These are phyloP conservation scores for Obelidium mucronatum DNA, from an alignment of 192 early-diverging fungal species.

Conservation along the genomic window DNA sequence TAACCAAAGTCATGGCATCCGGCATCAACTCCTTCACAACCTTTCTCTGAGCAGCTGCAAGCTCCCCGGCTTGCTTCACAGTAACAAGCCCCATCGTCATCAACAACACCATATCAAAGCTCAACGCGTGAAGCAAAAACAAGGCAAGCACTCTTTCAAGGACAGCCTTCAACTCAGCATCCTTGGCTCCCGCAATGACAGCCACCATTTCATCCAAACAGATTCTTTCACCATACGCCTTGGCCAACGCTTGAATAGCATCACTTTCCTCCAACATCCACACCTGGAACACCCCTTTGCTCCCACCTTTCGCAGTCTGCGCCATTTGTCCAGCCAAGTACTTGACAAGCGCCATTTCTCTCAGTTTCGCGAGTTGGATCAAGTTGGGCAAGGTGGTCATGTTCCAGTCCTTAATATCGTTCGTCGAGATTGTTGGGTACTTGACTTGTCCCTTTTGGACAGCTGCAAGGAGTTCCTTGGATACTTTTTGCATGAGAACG, in stretches of 20 bases:
- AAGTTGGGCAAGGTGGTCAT: conserved; percentile 49
- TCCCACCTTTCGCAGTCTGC: conserved; percentile 56
- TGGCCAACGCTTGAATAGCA: conserved; percentile 68
- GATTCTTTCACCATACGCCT: conserved; percentile 72
- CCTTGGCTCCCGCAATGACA: conserved; percentile 43
- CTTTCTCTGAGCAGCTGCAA: conserved; percentile 52
- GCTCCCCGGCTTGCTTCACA: conserved; percentile 50
- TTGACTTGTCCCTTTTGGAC: conserved; percentile 54
- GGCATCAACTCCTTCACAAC: conserved; percentile 62
- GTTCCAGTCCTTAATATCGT: conserved; percentile 58
- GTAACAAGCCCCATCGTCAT: conserved; percentile 57
- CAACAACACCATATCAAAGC: conserved; percentile 66
- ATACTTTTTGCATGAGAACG: conserved; percentile 79
- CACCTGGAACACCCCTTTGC: conserved; percentile 66
- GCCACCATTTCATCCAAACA: conserved; percentile 63
- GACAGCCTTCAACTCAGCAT: conserved; percentile 36
- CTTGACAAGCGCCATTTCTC: conserved; percentile 39
- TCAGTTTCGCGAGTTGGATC: conserved; percentile 48
- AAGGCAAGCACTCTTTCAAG: conserved; percentile 5
- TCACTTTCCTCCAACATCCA: conserved; percentile 83
- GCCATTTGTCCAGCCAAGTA: conserved; percentile 45
- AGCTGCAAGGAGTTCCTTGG: conserved; percentile 73
- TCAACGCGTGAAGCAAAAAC: conserved; percentile 35
- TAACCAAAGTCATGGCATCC: conserved; percentile 56
- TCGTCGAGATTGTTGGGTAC: conserved; percentile 49